These are phyloP conservation scores for Russula lepida DNA, from an alignment of 768 basidiomycete species.

Conservation along the genomic window DNA sequence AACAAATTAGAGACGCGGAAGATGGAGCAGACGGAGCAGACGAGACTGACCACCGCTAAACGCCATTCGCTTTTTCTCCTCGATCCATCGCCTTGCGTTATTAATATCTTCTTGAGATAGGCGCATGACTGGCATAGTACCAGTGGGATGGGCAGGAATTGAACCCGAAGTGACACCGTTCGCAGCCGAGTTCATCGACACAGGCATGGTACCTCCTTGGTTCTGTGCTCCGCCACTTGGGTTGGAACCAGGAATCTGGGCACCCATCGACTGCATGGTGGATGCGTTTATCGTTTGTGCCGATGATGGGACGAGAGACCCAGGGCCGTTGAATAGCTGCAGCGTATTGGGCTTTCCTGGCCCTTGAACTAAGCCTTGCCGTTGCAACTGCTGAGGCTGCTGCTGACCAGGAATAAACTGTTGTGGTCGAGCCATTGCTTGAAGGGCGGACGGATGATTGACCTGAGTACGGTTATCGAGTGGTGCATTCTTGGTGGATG, in stretches of 20 bases:
- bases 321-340: not conserved
- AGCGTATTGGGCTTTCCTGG: constrained; percentile 1
- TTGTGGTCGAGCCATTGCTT: not conserved
- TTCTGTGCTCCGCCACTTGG: not conserved
- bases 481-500: constrained; percentile 4
- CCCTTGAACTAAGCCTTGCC: not conserved
- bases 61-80: constrained; percentile 1
- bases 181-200: not conserved
- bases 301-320: not conserved
- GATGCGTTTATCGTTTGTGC: constrained; percentile 3
- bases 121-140: not conserved
- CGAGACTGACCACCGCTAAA: not conserved
- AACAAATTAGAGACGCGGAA: not conserved
- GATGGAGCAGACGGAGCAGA: not conserved
- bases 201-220: constrained; percentile 4
- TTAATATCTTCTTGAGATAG: not conserved
- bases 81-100: constrained; percentile 4
- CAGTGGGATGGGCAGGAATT: not conserved
- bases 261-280: not conserved
- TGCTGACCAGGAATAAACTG: not conserved
- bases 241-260: not conserved
- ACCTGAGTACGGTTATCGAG: constrained; percentile 9
- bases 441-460: not conserved
- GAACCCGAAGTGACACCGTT: not conserved
- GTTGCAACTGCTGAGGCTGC: not conserved